Conservation (phyloP, 23 red algal species). For the Cyanidioschyzon merolae region DNA sequence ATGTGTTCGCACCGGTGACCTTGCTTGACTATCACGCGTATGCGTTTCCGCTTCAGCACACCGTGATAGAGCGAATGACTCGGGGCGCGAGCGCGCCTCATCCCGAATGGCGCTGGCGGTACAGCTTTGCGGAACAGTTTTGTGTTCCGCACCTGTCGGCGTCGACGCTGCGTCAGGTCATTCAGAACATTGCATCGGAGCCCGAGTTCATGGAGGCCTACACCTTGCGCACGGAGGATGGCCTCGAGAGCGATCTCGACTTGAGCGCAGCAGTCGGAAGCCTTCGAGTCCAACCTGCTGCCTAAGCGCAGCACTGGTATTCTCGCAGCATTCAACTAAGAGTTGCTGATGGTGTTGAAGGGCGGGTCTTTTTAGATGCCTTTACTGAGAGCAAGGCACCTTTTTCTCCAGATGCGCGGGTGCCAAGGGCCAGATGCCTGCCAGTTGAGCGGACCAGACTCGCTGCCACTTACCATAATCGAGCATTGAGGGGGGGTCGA, state of each 20-base stretch:
- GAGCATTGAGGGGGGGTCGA: too few species aligned
- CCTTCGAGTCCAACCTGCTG: not conserved
- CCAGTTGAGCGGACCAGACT: too few species aligned
- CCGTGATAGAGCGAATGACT: not conserved
- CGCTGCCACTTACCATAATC: too few species aligned
- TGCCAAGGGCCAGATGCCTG: too few species aligned
- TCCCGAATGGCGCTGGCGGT: slow-evolving; percentile 2
- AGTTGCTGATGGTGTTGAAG: too few species aligned
- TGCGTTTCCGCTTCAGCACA: not conserved
- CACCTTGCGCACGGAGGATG: not conserved
- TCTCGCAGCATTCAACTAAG: too few species aligned
- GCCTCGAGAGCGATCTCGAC: slow-evolving; percentile 11
- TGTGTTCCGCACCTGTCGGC: not conserved
- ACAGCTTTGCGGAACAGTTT: slow-evolving; percentile 2
- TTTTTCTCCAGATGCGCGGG: too few species aligned
- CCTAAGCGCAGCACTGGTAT: not conserved
- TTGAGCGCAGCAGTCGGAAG: not conserved
- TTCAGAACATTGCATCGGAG: not conserved
- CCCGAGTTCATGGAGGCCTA: not conserved
- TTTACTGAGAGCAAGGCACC: too few species aligned
- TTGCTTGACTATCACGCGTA: not conserved
- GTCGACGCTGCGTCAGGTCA: not conserved
- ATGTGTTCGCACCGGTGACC: not conserved
- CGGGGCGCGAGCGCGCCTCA: not conserved
- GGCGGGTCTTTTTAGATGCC: too few species aligned